These are phyloP conservation scores for Xylaria curta DNA, from an alignment of 495 filamentous ascomycete genomes.

Conservation along the genomic window DNA sequence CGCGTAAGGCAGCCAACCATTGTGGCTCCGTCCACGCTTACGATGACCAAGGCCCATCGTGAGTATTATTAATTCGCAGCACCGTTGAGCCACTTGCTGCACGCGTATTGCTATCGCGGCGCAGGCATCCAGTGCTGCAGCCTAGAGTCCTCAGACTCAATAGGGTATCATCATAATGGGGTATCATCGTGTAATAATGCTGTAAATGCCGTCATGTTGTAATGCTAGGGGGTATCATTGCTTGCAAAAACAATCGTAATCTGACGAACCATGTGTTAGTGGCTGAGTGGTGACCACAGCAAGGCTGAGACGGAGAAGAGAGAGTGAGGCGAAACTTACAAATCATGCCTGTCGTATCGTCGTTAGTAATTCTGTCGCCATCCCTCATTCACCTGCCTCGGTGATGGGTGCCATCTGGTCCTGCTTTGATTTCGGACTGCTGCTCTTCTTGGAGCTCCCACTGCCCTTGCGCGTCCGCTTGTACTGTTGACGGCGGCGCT, in stretches of 20 bases:
- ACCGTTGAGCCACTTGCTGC: constrained; percentile 11
- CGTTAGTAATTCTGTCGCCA: background rate
- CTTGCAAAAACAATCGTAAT: constrained; percentile 14
- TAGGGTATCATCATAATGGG: constrained; percentile 25
- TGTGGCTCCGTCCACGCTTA: constrained; percentile 6
- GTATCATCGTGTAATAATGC: constrained; percentile 27
- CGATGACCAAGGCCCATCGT: background rate
- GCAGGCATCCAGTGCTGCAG: constrained; percentile 10
- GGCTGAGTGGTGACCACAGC: background rate
- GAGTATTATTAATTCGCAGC: constrained; percentile 19
- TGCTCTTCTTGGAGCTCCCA: constrained; percentile 49
- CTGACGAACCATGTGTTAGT: constrained; percentile 14
- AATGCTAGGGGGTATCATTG: constrained; percentile 27
- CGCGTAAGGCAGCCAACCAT: constrained; percentile 3
- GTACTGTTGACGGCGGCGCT: constrained; percentile 46
- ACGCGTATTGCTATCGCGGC: constrained; percentile 12
- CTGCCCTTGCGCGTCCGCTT: constrained; percentile 41
- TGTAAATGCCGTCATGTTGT: constrained; percentile 16
- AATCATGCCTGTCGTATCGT: constrained; percentile 35
- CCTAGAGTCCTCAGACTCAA: constrained; percentile 9
- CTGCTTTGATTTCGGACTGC: constrained; percentile 50
- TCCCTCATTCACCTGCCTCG: constrained; percentile 46
- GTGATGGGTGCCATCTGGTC: constrained; percentile 56
- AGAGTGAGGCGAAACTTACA: constrained; percentile 30
- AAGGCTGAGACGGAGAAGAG: background rate